Percentiles rank a stretch among this genome's conserved stretches.
These are phyloP conservation scores for Aspergillus thermomutatus DNA, from an alignment of 2,329 filamentous ascomycete genomes.

Conservation along the genomic window DNA sequence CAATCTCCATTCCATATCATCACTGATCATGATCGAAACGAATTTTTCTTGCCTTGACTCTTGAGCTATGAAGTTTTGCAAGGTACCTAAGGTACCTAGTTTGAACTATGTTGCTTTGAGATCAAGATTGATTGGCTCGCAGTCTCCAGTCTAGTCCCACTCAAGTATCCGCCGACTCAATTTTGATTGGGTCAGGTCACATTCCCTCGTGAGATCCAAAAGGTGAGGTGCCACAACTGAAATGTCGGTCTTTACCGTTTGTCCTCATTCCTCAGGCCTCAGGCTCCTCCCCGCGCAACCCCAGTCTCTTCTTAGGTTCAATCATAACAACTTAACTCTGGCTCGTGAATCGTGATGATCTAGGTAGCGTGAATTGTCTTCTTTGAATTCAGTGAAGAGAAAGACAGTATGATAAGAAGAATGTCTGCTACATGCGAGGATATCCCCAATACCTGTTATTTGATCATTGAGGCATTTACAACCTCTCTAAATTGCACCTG, in stretches of 20 bases:
- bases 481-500: no score
- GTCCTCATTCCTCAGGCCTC: no score
- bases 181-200: slow-evolving; percentile 10
- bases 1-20: no score
- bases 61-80: not conserved
- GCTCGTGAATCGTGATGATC: no score
- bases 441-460: not conserved
- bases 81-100: no score
- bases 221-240: no score
- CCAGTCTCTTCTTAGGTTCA: no score
- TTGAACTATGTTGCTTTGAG: not conserved
- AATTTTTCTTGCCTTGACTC: not conserved
- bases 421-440: not conserved
- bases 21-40: not conserved
- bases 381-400: not conserved
- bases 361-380: no score
- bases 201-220: not conserved
- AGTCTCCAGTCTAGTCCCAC: slow-evolving; percentile 11
- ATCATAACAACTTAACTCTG: no score
- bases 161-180: slow-evolving; percentile 13
- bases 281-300: no score
- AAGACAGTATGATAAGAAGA: no score
- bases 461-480: not conserved
- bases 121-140: not conserved
- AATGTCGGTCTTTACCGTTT: no score